Conservation (phyloP, 2,329 filamentous ascomycete genomes). For the Penicillium sp. region DNA sequence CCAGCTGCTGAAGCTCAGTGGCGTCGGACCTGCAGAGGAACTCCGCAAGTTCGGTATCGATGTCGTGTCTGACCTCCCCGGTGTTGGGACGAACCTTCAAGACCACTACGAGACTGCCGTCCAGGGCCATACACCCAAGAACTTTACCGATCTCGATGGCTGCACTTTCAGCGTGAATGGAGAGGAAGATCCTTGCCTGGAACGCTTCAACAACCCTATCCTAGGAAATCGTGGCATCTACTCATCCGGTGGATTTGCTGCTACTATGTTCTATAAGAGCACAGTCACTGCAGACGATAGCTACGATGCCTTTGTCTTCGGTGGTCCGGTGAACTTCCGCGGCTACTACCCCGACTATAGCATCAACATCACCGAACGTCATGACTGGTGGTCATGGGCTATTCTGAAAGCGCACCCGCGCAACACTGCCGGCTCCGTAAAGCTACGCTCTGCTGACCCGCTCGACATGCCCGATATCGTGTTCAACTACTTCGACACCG, state of each 20-base stretch:
- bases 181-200: slow-evolving; percentile 48
- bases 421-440: slow-evolving; percentile 66
- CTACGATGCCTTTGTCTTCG: slow-evolving; percentile 60
- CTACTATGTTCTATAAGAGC: slow-evolving; percentile 48
- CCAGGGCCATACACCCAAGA: slow-evolving; percentile 44
- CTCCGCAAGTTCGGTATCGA: slow-evolving; percentile 59
- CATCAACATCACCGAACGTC: slow-evolving; percentile 44
- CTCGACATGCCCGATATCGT: slow-evolving; percentile 66
- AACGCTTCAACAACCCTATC: slow-evolving; percentile 47
- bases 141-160: slow-evolving; percentile 36
- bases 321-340: slow-evolving; percentile 61
- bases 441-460: slow-evolving; percentile 65
- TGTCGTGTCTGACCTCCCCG: slow-evolving; percentile 59
- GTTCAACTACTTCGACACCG: slow-evolving; percentile 61
- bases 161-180: slow-evolving; percentile 35
- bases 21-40: slow-evolving; percentile 61
- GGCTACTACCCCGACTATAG: slow-evolving; percentile 54
- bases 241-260: slow-evolving; percentile 57
- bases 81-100: slow-evolving; percentile 67
- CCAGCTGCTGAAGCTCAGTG: slow-evolving; percentile 67
- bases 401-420: slow-evolving; percentile 66
- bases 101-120: slow-evolving; percentile 54
- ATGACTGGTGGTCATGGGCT: slow-evolving; percentile 52
- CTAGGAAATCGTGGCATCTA: slow-evolving; percentile 49
- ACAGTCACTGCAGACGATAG: slow-evolving; percentile 49